A percentile compares a stretch with the other conserved stretches of the same genome.
Conservation (phyloP, 169 alveolate genomes). For the Plasmodium vivax region DNA sequence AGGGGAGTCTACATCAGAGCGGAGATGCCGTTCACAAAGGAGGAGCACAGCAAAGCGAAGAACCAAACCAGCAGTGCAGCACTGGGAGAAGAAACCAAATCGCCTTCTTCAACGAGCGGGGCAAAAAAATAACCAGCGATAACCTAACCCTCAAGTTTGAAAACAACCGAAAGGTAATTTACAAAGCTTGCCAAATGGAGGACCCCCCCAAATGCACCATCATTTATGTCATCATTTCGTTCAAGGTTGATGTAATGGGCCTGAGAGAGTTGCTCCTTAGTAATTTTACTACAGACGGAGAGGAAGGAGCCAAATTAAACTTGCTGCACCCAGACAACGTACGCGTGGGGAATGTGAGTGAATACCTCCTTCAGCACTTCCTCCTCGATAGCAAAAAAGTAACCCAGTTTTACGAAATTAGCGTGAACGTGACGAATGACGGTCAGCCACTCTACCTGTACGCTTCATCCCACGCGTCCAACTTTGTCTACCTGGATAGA, state of each 20-base stretch:
- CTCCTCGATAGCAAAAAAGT: background rate
- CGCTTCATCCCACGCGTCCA: slow-evolving; percentile 17
- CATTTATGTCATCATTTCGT: slow-evolving; percentile 22
- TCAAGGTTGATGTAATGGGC: background rate
- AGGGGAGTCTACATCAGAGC: background rate
- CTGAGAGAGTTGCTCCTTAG: slow-evolving; percentile 17
- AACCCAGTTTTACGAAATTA: slow-evolving; percentile 24
- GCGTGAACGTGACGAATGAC: slow-evolving; percentile 1
- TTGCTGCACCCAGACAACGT: slow-evolving; percentile 19
- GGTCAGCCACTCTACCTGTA: slow-evolving; percentile 12
- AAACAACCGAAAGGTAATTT: slow-evolving; percentile 14
- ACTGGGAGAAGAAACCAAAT: background rate
- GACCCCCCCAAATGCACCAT: background rate
- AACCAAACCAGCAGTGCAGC: background rate
- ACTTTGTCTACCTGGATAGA: slow-evolving; percentile 27
- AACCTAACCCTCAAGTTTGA: background rate
- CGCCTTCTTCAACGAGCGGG: slow-evolving; percentile 5
- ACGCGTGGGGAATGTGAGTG: background rate
- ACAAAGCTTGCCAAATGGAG: slow-evolving; percentile 11
- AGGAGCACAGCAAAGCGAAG: background rate
- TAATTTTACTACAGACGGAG: background rate
- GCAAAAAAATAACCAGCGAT: slow-evolving; percentile 35
- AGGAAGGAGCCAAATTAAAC: background rate
- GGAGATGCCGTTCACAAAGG: too few species aligned
- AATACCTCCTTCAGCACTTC: background rate